Evolutionary conservation across 371 early-diverging fungal genomes (phyloP), one percentile per base, ranked within the genome.

Genomic region (Mucor sp.): DNA sequence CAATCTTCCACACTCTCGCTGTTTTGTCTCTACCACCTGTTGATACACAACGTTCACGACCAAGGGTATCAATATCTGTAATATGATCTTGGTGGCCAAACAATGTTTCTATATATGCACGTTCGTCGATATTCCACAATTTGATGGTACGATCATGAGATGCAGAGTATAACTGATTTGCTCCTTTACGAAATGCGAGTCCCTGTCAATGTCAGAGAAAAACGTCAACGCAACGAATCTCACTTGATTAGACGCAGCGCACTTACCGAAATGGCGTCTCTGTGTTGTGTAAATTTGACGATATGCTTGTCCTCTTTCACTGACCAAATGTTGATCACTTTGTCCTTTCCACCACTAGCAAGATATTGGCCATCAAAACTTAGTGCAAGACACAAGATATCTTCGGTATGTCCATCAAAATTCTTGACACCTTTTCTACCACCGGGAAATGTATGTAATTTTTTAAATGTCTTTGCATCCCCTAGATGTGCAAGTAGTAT

Each of bases 71-170:
- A 27, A 99, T 87, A 27, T 76, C 76, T 2, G 89, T 85, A 68
- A 97, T 90, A 35, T 83, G 79, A 78, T 98, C 98, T 79, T 97
- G 98, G 75, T 99, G 99, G 21, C 99, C 99, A 85, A 97, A 97
- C 75, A 99, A 75, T 21, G 99, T 98, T 75, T 99, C 99, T 63
- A 99, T 87, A 79, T 97, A 99, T 9, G 89, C 80, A 69, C 91
- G 74, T 71, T 95, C 95, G 72, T 94, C 96, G 4, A 94, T 84
- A 76, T 97, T 95, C 97, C 97, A 99, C 41, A 98, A 62, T 76
- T 99, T 99, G 76, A 99, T 88, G 27, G 96, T 93, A 62, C 99
- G 92, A 75, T 99, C 99, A 53, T 83, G 80, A 4, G 96, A 95
- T 68, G 91, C 89, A 59, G 96, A 93, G 77, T 97, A 99, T 55